phyloP scores from a whole-genome alignment of 2,329 filamentous ascomycete genomes.

The Aspergillus quadricinctus region DNA sequence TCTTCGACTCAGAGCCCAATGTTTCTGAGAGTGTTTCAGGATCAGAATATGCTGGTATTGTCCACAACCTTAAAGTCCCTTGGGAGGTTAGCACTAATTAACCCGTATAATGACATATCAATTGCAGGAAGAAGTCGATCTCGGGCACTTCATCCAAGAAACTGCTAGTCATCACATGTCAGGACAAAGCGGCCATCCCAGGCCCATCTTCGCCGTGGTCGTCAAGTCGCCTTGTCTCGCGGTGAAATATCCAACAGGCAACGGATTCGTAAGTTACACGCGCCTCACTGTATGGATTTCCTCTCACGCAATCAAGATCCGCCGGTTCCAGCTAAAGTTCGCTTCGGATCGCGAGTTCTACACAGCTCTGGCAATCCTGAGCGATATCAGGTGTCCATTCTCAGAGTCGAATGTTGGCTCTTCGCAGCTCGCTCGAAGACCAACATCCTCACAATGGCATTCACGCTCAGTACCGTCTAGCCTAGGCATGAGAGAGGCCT shows the following conservation, averaged over 20 bases:
- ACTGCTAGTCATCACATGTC: conserved; percentile 14
- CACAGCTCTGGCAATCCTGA: conserved; percentile 38
- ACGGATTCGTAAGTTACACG: conserved; percentile 22
- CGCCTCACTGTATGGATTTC: neutral
- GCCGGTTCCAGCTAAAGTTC: conserved; percentile 45
- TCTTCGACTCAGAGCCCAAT: conserved; percentile 11
- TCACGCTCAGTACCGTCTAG: conserved; percentile 10
- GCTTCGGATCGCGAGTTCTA: conserved; percentile 37
- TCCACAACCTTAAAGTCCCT: neutral
- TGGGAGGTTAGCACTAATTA: neutral
- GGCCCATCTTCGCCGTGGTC: conserved; percentile 36
- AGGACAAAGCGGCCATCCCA: conserved; percentile 17
- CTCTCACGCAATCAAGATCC: conserved; percentile 26
- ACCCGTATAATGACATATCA: neutral
- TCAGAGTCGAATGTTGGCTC: conserved; percentile 33
- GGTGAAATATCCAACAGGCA: conserved; percentile 36
- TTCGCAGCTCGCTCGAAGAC: conserved; percentile 15
- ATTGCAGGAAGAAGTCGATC: conserved; percentile 39
- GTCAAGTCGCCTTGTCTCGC: conserved; percentile 44
- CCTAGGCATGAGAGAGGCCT: conserved; percentile 1
- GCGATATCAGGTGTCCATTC: conserved; percentile 40
- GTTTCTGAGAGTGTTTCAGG: conserved; percentile 33
- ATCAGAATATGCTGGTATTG: conserved; percentile 35
- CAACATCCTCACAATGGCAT: conserved; percentile 26
- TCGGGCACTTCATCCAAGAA: conserved; percentile 30